Percentiles rank a stretch among this genome's conserved stretches.
Conservation (phyloP, 352 stramenopile species). For the Phytophthora pseudosyringae region DNA sequence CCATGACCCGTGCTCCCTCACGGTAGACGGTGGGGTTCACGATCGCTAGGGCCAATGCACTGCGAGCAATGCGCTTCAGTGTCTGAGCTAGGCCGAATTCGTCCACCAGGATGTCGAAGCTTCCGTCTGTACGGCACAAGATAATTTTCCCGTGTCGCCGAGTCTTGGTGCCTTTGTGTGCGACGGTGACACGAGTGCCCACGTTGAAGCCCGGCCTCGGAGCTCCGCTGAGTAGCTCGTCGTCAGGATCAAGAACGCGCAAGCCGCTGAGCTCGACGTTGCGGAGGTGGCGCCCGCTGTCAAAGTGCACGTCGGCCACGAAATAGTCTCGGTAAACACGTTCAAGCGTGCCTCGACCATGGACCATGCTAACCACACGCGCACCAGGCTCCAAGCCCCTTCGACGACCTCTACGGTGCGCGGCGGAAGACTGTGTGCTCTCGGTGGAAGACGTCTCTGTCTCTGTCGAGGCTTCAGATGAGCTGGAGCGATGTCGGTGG, state of each 20-base stretch:
- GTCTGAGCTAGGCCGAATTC: constrained; percentile 54
- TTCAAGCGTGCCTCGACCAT: constrained; percentile 60
- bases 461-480: constrained; percentile 24
- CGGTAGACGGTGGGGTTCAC: constrained; percentile 43
- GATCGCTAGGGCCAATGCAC: constrained; percentile 26
- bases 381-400: constrained; percentile 57
- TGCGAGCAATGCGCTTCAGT: constrained; percentile 43
- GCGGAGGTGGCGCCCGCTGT: constrained; percentile 55
- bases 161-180: constrained; percentile 61
- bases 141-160: constrained; percentile 56
- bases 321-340: constrained; percentile 73
- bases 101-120: constrained; percentile 65
- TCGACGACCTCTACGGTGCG: constrained; percentile 1
- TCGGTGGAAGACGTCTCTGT: constrained; percentile 29
- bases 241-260: constrained; percentile 28
- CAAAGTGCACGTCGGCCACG: constrained; percentile 73
- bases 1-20: constrained; percentile 50
- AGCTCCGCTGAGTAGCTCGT: constrained; percentile 23
- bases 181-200: constrained; percentile 45
- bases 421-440: constrained; percentile 2
- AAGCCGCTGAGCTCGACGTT: constrained; percentile 70
- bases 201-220: constrained; percentile 17
- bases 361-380: constrained; percentile 44
- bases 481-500: constrained; percentile 5
- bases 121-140: constrained; percentile 60